Evolutionary conservation across 306 rosid species (phyloP).

Genomic region (Alnus rubra): DNA sequence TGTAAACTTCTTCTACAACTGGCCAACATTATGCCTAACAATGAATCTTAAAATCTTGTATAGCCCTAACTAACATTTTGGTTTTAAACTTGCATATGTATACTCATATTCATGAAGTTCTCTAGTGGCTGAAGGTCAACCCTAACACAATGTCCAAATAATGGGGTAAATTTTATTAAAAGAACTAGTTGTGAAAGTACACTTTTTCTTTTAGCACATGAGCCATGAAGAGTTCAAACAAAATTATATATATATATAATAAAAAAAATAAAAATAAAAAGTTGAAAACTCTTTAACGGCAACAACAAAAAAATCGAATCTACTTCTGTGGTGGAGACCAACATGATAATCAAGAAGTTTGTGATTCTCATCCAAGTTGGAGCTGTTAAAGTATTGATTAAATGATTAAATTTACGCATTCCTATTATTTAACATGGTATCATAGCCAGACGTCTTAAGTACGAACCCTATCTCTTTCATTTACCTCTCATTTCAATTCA

Average conservation of each 20-base stretch:
- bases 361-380: neutral
- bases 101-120: neutral
- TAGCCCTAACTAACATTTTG: neutral
- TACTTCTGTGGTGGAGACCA: neutral
- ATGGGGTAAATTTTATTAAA: neutral
- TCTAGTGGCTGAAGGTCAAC: neutral
- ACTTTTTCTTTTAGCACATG: neutral
- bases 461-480: too few species aligned
- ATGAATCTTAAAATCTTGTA: neutral
- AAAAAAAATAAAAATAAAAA: neutral
- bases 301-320: neutral
- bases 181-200: neutral
- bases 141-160: neutral
- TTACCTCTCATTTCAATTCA: too few species aligned
- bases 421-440: too few species aligned
- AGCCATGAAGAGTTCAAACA: neutral
- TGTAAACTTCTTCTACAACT: neutral
- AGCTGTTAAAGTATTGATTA: neutral
- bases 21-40: neutral
- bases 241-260: neutral
- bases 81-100: neutral
- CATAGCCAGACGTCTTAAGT: too few species aligned
- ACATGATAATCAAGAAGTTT: conserved; percentile 1
- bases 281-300: neutral
- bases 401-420: too few species aligned